Conservation (phyloP, 495 filamentous ascomycete species). For the Podospora australis region DNA sequence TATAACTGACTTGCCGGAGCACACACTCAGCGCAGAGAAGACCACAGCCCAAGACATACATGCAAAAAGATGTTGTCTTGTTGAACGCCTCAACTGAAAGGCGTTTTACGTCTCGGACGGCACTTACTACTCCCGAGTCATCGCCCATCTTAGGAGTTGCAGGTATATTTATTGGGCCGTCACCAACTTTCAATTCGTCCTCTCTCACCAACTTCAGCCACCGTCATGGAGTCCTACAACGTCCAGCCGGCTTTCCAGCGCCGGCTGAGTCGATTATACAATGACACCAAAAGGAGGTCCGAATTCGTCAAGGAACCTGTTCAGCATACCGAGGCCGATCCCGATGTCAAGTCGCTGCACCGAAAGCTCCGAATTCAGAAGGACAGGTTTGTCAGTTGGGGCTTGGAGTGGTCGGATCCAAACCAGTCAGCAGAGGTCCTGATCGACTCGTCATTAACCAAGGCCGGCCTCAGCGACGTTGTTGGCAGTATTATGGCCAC, state of each 20-base stretch:
- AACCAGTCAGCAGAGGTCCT: constrained; percentile 53
- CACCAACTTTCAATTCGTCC: not conserved
- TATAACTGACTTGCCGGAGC: too few species aligned
- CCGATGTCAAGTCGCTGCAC: constrained; percentile 49
- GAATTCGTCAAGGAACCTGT: constrained; percentile 71
- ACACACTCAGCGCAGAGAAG: too few species aligned
- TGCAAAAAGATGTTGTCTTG: too few species aligned
- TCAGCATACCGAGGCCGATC: constrained; percentile 48
- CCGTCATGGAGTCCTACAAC: constrained; percentile 42
- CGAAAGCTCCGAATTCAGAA: constrained; percentile 60
- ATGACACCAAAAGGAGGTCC: constrained; percentile 84
- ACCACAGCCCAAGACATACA: too few species aligned
- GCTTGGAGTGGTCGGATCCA: constrained; percentile 80
- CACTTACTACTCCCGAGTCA: too few species aligned
- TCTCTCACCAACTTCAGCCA: not conserved
- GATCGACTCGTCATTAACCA: constrained; percentile 78
- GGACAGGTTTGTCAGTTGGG: constrained; percentile 78
- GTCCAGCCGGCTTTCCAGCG: constrained; percentile 46
- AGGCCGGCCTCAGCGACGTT: constrained; percentile 78
- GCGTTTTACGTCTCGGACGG: too few species aligned
- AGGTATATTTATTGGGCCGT: too few species aligned
- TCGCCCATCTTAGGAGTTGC: too few species aligned
- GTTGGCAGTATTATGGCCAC: constrained; percentile 84
- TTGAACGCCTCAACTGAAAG: too few species aligned
- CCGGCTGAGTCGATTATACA: constrained; percentile 81